Evolutionary conservation across 2,329 filamentous ascomycete genomes (phyloP).

Genomic region (Neonectria punicea): DNA sequence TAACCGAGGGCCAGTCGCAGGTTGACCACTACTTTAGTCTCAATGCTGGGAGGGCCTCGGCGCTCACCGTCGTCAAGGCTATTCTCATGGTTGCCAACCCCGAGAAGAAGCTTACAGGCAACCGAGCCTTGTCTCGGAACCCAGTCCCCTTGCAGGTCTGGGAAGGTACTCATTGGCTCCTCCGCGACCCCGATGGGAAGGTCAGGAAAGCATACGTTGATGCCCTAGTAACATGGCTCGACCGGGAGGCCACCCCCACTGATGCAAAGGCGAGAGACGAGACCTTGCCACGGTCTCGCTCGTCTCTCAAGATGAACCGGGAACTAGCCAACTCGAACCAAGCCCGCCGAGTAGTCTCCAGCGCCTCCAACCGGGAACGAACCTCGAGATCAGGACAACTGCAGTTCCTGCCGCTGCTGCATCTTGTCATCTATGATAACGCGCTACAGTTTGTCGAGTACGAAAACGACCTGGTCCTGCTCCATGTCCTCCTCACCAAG

Average conservation of each 20-base stretch:
- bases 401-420: constrained; percentile 84
- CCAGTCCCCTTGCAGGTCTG: constrained; percentile 84
- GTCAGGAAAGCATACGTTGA: constrained; percentile 89
- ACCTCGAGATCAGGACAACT: constrained; percentile 61
- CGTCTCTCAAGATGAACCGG: constrained; percentile 53
- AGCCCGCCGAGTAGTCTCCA: constrained; percentile 74
- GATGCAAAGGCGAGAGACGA: constrained; percentile 74
- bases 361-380: constrained; percentile 71
- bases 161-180: constrained; percentile 96
- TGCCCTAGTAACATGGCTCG: constrained; percentile 84
- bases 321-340: constrained; percentile 52
- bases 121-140: constrained; percentile 74
- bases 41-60: constrained; percentile 67
- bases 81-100: constrained; percentile 86
- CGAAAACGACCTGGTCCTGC: constrained; percentile 78
- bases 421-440: constrained; percentile 90
- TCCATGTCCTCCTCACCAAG: constrained; percentile 80
- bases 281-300: constrained; percentile 57
- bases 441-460: constrained; percentile 77
- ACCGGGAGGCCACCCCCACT: constrained; percentile 76
- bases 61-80: constrained; percentile 82
- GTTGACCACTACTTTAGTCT: constrained; percentile 65
- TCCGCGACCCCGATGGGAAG: constrained; percentile 80
- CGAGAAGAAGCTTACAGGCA: constrained; percentile 66
- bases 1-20: constrained; percentile 56